Conservation (phyloP, 208 protist genomes). For the Naegleria gruberi region DNA sequence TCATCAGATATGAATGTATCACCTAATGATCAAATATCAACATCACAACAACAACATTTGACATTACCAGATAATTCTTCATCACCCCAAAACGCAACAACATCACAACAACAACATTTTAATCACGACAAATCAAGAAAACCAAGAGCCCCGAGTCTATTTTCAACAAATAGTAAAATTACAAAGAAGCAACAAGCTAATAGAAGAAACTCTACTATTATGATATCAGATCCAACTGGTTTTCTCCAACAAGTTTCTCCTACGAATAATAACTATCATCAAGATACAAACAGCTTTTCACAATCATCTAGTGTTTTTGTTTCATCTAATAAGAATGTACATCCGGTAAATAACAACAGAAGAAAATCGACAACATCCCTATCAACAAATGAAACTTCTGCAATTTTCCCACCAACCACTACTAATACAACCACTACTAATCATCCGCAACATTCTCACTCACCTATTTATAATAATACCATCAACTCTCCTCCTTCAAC, state of each 20-base stretch:
- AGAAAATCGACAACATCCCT: neutral
- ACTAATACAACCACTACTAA: neutral
- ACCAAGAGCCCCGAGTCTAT: too few species aligned
- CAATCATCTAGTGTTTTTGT: too few species aligned
- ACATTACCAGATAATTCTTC: too few species aligned
- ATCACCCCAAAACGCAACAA: neutral
- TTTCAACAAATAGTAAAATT: too few species aligned
- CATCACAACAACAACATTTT: neutral
- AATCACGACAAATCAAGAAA: too few species aligned
- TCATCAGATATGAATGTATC: neutral
- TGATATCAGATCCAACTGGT: too few species aligned
- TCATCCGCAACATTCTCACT: neutral
- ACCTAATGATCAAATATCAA: neutral
- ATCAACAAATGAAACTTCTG: neutral
- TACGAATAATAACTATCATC: too few species aligned
- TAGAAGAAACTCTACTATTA: too few species aligned
- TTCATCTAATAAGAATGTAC: neutral
- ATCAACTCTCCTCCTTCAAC: neutral
- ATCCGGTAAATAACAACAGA: neutral
- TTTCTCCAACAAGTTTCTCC: too few species aligned
- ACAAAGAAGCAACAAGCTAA: too few species aligned
- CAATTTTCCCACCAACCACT: neutral
- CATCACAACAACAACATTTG: neutral
- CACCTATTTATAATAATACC: neutral
- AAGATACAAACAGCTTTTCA: too few species aligned